A percentile compares a stretch with the other conserved stretches of the same genome.
Conservation (phyloP, 306 rosid genomes). For the Heteromeles arbutifolia region DNA sequence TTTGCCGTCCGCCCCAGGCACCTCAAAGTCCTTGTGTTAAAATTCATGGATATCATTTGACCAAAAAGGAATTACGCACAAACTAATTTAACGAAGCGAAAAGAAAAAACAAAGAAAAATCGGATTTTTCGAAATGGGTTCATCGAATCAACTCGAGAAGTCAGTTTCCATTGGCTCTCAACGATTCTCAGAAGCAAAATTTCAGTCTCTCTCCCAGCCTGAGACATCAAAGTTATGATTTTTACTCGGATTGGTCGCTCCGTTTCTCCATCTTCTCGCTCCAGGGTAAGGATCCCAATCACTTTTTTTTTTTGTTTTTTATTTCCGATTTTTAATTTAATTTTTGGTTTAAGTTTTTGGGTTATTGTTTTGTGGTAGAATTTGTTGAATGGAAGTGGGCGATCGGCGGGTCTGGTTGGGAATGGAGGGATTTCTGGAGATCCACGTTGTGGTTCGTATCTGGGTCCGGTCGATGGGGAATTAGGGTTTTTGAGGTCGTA, state of each 20-base stretch:
- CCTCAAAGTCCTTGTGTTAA: too few species aligned
- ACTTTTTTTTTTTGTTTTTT: too few species aligned
- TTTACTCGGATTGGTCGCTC: constrained; percentile 60
- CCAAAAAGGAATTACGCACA: background rate
- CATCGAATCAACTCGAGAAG: background rate
- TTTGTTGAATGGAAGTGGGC: constrained; percentile 38
- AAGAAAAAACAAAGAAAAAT: background rate
- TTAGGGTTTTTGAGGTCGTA: constrained; percentile 57
- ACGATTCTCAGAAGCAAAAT: background rate
- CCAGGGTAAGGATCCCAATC: constrained; percentile 30
- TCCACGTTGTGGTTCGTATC: constrained; percentile 26
- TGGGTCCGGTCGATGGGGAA: constrained; percentile 42
- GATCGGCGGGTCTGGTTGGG: constrained; percentile 25
- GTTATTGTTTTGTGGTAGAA: constrained; percentile 32
- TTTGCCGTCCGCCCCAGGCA: too few species aligned
- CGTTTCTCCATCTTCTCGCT: constrained; percentile 54
- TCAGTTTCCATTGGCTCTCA: background rate
- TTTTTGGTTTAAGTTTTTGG: background rate
- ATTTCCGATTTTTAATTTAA: background rate
- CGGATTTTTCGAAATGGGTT: constrained; percentile 1
- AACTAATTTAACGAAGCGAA: background rate
- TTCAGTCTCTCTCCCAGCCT: constrained; percentile 2
- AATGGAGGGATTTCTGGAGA: constrained; percentile 25
- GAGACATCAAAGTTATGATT: constrained; percentile 31
- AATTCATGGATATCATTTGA: too few species aligned